These are phyloP conservation scores for Delonix regia DNA, from an alignment of 306 rosid species.

Conservation along the genomic window DNA sequence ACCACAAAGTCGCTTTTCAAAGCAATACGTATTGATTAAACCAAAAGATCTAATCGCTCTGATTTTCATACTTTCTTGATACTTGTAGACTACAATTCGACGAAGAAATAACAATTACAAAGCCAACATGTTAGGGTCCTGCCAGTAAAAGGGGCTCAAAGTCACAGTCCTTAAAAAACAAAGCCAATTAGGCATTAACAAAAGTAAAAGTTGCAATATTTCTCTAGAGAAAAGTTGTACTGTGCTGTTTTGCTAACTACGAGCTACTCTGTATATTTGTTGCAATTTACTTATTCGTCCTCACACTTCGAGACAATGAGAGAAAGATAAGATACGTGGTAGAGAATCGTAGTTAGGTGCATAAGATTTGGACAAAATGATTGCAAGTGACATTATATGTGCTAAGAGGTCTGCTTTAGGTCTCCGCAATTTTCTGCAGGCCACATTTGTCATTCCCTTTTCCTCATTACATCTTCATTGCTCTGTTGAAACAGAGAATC, in stretches of 20 bases:
- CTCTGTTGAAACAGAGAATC: conserved; percentile 27
- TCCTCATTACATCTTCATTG: conserved; percentile 36
- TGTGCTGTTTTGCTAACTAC: neutral
- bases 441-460: conserved; percentile 37
- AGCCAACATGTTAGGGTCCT: conserved; percentile 1
- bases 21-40: conserved; percentile 22
- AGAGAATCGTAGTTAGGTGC: conserved; percentile 64
- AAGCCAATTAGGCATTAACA: neutral
- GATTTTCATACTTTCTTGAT: neutral
- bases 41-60: conserved; percentile 22
- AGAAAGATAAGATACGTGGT: conserved; percentile 1
- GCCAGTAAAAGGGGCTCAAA: neutral
- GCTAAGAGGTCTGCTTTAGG: conserved; percentile 52
- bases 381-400: conserved; percentile 58
- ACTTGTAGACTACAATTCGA: conserved; percentile 11
- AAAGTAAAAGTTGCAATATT: neutral
- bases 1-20: conserved; percentile 41
- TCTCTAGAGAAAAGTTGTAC: neutral
- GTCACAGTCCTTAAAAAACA: no score
- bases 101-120: neutral
- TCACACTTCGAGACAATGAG: conserved; percentile 24
- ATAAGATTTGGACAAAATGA: conserved; percentile 63
- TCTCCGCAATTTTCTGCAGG: conserved; percentile 57
- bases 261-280: conserved; percentile 19
- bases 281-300: conserved; percentile 35